These are phyloP conservation scores for Berkeleyomyces basicola DNA, from an alignment of 2,329 filamentous ascomycete genomes.

Conservation along the genomic window DNA sequence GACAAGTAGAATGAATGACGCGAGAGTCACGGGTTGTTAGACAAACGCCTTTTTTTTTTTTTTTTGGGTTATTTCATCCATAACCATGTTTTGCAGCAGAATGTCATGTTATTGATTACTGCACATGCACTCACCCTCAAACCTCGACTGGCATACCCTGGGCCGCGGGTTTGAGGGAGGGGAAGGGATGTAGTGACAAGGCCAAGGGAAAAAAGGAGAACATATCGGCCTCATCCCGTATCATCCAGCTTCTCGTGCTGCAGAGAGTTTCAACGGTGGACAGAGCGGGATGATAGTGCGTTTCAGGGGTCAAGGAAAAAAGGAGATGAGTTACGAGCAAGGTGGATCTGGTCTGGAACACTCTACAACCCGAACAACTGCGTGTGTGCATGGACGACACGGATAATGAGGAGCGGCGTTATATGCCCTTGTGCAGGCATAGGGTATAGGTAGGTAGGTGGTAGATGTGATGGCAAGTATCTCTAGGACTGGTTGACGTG, in stretches of 20 bases:
- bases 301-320: conserved; percentile 10
- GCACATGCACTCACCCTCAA: conserved; percentile 13
- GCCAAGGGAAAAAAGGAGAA: conserved; percentile 13
- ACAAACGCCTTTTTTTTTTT: background rate
- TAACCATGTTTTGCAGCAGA: background rate
- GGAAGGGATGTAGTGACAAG: background rate
- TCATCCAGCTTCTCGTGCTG: background rate
- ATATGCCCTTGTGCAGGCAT: background rate
- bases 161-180: background rate
- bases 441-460: background rate
- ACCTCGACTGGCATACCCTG: conserved; percentile 4
- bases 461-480: background rate
- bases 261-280: conserved; percentile 9
- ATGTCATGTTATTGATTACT: background rate
- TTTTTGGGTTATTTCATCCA: background rate
- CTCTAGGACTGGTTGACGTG: conserved; percentile 29
- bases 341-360: background rate
- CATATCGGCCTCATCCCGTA: background rate
- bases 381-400: background rate
- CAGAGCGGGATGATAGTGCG: conserved; percentile 2
- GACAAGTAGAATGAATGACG: background rate
- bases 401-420: too few species aligned
- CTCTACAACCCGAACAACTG: too few species aligned
- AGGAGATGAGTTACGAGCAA: background rate
- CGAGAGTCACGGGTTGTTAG: background rate